These are phyloP conservation scores for Penicillium nucicola DNA, from an alignment of 495 filamentous ascomycete genomes.

Conservation along the genomic window DNA sequence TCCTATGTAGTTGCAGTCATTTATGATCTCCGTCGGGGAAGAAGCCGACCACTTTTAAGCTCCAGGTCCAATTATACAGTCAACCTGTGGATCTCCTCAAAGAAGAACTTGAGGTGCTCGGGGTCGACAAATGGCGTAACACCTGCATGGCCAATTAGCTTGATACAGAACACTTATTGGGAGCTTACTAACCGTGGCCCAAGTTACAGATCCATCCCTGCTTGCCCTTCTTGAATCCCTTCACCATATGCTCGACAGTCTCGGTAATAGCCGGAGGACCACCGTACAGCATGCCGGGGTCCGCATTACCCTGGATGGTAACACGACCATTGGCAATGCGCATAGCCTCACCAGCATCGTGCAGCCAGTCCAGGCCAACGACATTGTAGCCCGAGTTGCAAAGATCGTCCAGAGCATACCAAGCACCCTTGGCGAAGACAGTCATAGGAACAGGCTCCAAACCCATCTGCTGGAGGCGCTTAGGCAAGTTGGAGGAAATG, in stretches of 20 bases:
- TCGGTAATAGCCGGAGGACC: constrained; percentile 72
- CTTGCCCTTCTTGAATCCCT: constrained; percentile 83
- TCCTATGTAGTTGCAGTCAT: neutral
- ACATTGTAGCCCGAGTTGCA: constrained; percentile 90
- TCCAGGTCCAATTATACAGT: constrained; percentile 17
- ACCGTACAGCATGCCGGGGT: constrained; percentile 91
- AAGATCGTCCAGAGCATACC: constrained; percentile 86
- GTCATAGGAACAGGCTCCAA: constrained; percentile 89
- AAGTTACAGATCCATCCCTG: constrained; percentile 85
- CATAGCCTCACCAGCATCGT: constrained; percentile 81
- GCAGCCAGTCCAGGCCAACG: constrained; percentile 91
- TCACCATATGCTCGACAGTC: constrained; percentile 77
- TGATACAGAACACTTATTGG: neutral
- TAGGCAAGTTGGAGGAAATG: constrained; percentile 76
- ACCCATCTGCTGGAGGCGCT: constrained; percentile 64
- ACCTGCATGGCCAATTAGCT: constrained; percentile 45
- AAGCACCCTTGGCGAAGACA: constrained; percentile 99
- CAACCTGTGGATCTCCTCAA: constrained; percentile 81
- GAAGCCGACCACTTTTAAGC: constrained; percentile 10
- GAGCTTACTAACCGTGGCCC: constrained; percentile 69
- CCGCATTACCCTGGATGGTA: constrained; percentile 89
- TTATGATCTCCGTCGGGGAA: neutral
- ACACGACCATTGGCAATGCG: constrained; percentile 71
- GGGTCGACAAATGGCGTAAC: constrained; percentile 93
- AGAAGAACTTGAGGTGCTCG: constrained; percentile 87